Base-by-base conservation (phyloP, 2,329 filamentous ascomycete species). In the Xylariaceae sp. region DNA sequence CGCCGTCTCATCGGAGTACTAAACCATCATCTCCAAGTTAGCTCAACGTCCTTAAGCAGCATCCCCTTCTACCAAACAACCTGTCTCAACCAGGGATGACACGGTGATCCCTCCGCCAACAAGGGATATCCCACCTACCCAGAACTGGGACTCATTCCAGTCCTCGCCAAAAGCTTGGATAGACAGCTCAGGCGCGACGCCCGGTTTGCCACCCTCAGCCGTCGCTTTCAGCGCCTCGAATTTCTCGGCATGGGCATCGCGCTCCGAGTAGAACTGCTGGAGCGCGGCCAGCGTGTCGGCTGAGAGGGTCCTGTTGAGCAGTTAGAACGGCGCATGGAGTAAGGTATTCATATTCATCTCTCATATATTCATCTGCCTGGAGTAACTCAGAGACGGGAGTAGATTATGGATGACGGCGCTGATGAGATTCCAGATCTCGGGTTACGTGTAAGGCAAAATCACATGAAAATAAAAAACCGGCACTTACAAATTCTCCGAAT, bases 101-200 rank as follows among this genome's bases (percentile, higher is more conserved):
- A 30, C 1, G 5, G 23, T 30, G 3, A 30, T 30, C 23, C 23
- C 3, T 5, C 23, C 23, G 5, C 23, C 23, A 50, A 37, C 13
- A 51, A 15, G 13, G 17, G 30, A 50, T 15, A 9, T 48, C n/a
- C 42, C 42, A 51, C 52, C 45, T 77, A 89, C 86, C 89, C 90
- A 94, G 69, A 94, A 94, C 74, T 93, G 89, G 62, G 84, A 88
- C 68, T 88, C 83, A 69, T 92, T 90, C 90, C 90, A 94, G 73
- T 93, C 87, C 73, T 93, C 90, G 1, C 80, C 79, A 68, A 93
- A 94, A 1, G 82, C 77, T 35, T 88, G 84, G 83, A 93, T 93
- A 13, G 76, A 78, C 57, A 82, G 62, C 45, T 59, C 56, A 2
- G 48, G 72, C 71, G 37, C 65, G 51, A 23, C 11, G 8, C 18